Conservation (phyloP, 2,329 filamentous ascomycete genomes). For the Sporothrix mexicana region DNA sequence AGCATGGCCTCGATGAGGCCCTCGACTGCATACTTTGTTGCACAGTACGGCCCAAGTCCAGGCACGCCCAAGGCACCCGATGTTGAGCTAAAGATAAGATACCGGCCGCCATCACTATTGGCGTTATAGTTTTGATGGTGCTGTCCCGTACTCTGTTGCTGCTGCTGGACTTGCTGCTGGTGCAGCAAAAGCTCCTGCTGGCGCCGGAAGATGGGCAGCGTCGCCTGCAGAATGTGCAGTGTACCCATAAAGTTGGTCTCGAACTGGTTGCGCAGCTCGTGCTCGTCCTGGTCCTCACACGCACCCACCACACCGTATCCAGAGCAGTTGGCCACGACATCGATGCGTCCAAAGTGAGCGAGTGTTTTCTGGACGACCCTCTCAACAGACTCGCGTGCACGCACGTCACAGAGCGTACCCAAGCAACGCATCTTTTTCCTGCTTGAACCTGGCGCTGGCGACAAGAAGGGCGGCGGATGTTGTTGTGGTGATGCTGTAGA, state of each 20-base stretch:
- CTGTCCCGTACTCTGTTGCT: not conserved
- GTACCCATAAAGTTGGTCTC: slow-evolving; percentile 98
- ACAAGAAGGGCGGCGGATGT: not conserved
- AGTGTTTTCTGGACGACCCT: slow-evolving; percentile 73
- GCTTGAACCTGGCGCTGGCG: slow-evolving; percentile 49
- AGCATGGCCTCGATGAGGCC: slow-evolving; percentile 95
- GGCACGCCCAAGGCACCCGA: slow-evolving; percentile 92
- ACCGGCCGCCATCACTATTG: slow-evolving; percentile 62
- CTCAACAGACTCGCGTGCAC: slow-evolving; percentile 77
- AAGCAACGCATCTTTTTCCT: slow-evolving; percentile 64
- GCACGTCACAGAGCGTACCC: slow-evolving; percentile 87
- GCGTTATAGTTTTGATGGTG: slow-evolving; percentile 10
- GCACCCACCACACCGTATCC: slow-evolving; percentile 95
- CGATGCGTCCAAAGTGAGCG: slow-evolving; percentile 77
- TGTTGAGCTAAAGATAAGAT: slow-evolving; percentile 93
- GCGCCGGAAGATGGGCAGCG: slow-evolving; percentile 83
- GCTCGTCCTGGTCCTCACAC: slow-evolving; percentile 95
- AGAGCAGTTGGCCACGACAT: slow-evolving; percentile 91
- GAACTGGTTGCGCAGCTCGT: slow-evolving; percentile 93
- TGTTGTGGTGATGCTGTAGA: slow-evolving; percentile 48
- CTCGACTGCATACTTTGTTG: slow-evolving; percentile 96
- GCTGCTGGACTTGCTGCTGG: slow-evolving; percentile 2
- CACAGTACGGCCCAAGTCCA: slow-evolving; percentile 90
- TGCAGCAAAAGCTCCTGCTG: slow-evolving; percentile 48
- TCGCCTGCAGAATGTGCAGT: slow-evolving; percentile 88